These are phyloP conservation scores for Aspergillus jensenii DNA, from an alignment of 2,329 filamentous ascomycete genomes.

Conservation along the genomic window DNA sequence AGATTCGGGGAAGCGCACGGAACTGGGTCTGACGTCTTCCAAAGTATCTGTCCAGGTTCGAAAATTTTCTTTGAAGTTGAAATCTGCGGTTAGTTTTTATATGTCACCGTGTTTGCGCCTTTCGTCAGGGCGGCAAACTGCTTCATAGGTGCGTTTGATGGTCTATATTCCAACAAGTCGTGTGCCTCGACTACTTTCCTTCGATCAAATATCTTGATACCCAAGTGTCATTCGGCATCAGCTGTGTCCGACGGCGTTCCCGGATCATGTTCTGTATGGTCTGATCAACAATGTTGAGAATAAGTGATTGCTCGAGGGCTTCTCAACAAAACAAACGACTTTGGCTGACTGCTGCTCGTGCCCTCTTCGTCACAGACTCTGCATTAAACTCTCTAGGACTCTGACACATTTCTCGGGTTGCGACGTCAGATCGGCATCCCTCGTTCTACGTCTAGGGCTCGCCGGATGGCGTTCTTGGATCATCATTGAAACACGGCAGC, in stretches of 20 bases:
- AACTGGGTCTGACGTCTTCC: background rate
- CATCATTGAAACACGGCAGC: background rate
- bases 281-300: constrained; percentile 1
- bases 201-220: background rate
- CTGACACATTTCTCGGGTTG: background rate
- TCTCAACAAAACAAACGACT: background rate
- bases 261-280: background rate
- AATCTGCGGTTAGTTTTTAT: background rate
- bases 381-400: background rate
- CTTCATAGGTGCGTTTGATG: background rate
- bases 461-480: background rate
- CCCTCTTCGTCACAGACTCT: background rate
- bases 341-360: background rate
- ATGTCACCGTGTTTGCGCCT: constrained; percentile 4
- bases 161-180: background rate
- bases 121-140: constrained; percentile 4
- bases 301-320: background rate
- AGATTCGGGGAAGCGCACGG: background rate
- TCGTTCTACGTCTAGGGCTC: background rate
- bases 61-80: background rate
- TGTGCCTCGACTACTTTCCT: background rate
- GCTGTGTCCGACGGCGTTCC: background rate
- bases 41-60: background rate
- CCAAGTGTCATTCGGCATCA: background rate
- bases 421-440: background rate